Percentiles rank a stretch among this genome's conserved stretches.
Evolutionary conservation across 1,284 basidiomycete species (phyloP).

Genomic region (Pseudozyma hubeiensis): DNA sequence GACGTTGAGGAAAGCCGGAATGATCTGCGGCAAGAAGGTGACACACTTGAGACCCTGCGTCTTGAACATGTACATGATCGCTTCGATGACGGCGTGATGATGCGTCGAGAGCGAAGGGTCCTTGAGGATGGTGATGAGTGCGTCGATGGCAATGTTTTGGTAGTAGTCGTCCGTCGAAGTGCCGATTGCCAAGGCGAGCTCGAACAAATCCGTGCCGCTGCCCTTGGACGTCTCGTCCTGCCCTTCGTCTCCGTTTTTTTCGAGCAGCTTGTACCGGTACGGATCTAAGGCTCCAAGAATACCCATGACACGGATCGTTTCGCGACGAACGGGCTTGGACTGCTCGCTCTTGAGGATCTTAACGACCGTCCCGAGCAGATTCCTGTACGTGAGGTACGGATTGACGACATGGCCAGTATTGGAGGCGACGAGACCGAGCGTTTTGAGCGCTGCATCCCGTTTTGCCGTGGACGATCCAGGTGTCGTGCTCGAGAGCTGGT

Average conservation of each 20-base stretch:
- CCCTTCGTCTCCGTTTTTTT: slow-evolving; percentile 80
- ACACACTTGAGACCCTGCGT: slow-evolving; percentile 97
- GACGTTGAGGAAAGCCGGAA: slow-evolving; percentile 93
- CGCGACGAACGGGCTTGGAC: slow-evolving; percentile 77
- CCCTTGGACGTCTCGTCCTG: slow-evolving; percentile 71
- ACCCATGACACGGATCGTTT: slow-evolving; percentile 91
- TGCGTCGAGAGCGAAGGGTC: slow-evolving; percentile 72
- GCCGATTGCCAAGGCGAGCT: slow-evolving; percentile 72
- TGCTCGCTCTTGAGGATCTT: slow-evolving; percentile 88
- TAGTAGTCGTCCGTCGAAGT: slow-evolving; percentile 86
- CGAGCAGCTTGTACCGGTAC: slow-evolving; percentile 85
- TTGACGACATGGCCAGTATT: slow-evolving; percentile 94
- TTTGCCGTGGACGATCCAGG: slow-evolving; percentile 56
- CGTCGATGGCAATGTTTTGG: slow-evolving; percentile 93
- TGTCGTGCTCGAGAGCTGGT: slow-evolving; percentile 80
- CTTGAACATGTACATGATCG: slow-evolving; percentile 99
- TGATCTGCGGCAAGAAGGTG: slow-evolving; percentile 92
- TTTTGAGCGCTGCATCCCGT: slow-evolving; percentile 91
- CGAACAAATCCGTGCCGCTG: slow-evolving; percentile 73
- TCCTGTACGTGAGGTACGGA: slow-evolving; percentile 90
- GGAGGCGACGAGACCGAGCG: slow-evolving; percentile 93
- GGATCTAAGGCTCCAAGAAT: slow-evolving; percentile 98
- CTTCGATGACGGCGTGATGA: slow-evolving; percentile 90
- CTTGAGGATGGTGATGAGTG: slow-evolving; percentile 86
- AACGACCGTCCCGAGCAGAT: slow-evolving; percentile 86